These are phyloP conservation scores for Lepidium aucheri DNA, from an alignment of 345 rosid species.

Conservation along the genomic window DNA sequence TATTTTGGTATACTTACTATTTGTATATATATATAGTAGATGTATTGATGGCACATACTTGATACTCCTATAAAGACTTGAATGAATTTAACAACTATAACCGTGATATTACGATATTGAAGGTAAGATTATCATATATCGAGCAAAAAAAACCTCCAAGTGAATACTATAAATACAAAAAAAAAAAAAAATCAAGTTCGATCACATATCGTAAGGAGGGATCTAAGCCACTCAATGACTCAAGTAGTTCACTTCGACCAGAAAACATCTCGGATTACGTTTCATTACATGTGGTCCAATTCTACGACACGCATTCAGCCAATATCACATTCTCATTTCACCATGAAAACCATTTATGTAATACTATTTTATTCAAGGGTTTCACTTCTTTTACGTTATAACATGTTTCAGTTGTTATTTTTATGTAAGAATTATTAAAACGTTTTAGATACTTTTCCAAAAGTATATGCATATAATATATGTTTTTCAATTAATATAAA, in stretches of 20 bases:
- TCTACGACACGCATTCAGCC: conserved; percentile 7
- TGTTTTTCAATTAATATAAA: no score
- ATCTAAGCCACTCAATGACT: conserved; percentile 9
- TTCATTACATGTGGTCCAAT: conserved; percentile 18
- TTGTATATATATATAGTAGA: background rate
- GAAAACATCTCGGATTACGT: conserved; percentile 7
- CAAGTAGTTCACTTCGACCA: background rate
- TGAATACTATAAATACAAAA: background rate
- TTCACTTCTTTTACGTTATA: background rate
- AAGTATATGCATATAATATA: no score
- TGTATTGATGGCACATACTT: background rate
- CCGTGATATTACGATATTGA: background rate
- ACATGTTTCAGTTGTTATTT: background rate
- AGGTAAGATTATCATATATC: background rate
- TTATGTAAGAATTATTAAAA: background rate
- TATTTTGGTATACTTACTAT: background rate
- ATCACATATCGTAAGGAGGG: background rate
- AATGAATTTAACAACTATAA: background rate
- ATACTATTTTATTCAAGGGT: background rate
- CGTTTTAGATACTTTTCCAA: background rate
- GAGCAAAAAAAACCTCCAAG: background rate
- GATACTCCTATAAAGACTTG: background rate
- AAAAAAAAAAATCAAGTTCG: background rate
- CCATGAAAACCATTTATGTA: background rate
- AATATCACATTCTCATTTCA: background rate